Conservation (phyloP, 768 basidiomycete genomes). For the Auricularia auricula-judae region DNA sequence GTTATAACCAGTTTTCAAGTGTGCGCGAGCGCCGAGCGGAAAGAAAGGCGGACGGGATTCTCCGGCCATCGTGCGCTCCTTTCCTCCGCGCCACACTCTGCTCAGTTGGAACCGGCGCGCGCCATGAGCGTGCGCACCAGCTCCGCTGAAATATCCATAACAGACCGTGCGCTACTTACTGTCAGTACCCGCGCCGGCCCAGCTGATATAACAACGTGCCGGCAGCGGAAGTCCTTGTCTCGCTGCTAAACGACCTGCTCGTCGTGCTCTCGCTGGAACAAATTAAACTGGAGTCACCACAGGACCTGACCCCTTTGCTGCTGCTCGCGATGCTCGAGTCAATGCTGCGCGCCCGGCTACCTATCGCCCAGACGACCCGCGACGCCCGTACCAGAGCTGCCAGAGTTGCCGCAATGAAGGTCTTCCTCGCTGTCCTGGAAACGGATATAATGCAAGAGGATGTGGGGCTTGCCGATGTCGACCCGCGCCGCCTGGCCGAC, state of each 20-base stretch:
- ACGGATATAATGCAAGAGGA: slow-evolving; percentile 48
- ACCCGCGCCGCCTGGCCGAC: slow-evolving; percentile 51
- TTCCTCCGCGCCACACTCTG: no score
- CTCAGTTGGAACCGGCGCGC: no score
- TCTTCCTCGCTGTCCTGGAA: slow-evolving; percentile 65
- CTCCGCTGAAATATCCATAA: no score
- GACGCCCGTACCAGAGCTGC: slow-evolving; percentile 24
- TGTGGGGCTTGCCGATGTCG: slow-evolving; percentile 53
- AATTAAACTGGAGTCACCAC: slow-evolving; percentile 35
- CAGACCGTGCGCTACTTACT: no score
- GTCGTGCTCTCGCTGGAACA: slow-evolving; percentile 29
- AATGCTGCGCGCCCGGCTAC: slow-evolving; percentile 43
- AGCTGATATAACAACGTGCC: no score
- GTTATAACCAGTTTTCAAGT: no score
- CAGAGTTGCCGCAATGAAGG: slow-evolving; percentile 56
- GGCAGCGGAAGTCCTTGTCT: slow-evolving; percentile 7
- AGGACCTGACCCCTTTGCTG: slow-evolving; percentile 61
- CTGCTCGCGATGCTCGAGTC: slow-evolving; percentile 61
- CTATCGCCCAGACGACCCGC: slow-evolving; percentile 27
- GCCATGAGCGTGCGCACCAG: no score
- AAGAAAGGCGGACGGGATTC: no score
- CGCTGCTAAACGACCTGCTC: slow-evolving; percentile 36
- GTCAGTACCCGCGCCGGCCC: no score
- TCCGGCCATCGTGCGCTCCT: no score
- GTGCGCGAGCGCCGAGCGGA: no score